Evolutionary conservation across 2,329 filamentous ascomycete species (phyloP).

Genomic region (Xylariales sp.): DNA sequence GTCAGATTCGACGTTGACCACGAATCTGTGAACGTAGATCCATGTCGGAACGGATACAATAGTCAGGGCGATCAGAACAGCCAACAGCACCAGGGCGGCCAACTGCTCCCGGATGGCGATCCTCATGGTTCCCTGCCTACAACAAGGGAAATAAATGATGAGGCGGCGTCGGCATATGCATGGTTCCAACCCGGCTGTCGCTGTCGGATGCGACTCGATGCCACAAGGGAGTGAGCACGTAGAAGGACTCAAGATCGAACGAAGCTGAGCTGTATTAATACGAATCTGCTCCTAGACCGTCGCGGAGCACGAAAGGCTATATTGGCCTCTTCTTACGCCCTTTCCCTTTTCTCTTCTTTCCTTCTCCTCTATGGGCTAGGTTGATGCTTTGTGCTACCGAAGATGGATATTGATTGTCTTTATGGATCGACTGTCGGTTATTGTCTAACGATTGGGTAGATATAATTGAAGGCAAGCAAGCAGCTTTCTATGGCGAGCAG

Average conservation of each 20-base stretch:
- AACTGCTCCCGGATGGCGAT: slow-evolving; percentile 91
- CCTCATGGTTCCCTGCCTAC: slow-evolving; percentile 69
- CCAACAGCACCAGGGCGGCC: slow-evolving; percentile 79
- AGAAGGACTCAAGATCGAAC: slow-evolving; percentile 6
- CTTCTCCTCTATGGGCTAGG: neutral
- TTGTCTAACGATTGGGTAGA: slow-evolving; percentile 15
- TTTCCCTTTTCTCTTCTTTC: neutral
- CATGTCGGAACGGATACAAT: slow-evolving; percentile 83
- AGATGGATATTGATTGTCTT: slow-evolving; percentile 4
- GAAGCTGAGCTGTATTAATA: slow-evolving; percentile 7
- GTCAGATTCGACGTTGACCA: slow-evolving; percentile 64
- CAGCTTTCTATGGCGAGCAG: neutral
- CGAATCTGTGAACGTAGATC: slow-evolving; percentile 68
- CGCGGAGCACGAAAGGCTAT: slow-evolving; percentile 3
- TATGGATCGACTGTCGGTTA: slow-evolving; percentile 9
- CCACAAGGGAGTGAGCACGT: slow-evolving; percentile 5
- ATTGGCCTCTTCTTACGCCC: neutral
- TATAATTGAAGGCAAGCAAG: slow-evolving; percentile 17
- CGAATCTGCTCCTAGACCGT: neutral
- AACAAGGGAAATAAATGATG: slow-evolving; percentile 42
- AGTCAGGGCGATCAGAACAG: slow-evolving; percentile 78
- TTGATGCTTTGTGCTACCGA: neutral
- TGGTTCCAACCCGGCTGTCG: slow-evolving; percentile 41
- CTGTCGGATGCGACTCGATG: slow-evolving; percentile 24
- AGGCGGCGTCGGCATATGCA: slow-evolving; percentile 47